Percentiles rank a stretch among this genome's conserved stretches.
These are phyloP conservation scores for Arachnomyces sp. DNA, from an alignment of 2,329 filamentous ascomycete species.

Conservation along the genomic window DNA sequence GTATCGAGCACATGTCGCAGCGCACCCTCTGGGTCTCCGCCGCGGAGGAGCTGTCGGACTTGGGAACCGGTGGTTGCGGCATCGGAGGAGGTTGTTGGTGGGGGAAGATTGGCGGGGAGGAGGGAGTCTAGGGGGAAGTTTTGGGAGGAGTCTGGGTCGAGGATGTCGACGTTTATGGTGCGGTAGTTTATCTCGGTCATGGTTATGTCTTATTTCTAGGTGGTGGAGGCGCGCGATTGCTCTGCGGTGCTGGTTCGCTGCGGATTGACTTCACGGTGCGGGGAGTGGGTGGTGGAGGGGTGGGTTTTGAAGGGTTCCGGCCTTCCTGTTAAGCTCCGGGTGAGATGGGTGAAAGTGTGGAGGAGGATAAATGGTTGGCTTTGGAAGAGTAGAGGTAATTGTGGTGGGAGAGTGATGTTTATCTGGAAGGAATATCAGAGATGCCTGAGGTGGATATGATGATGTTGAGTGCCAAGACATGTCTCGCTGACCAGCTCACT, in stretches of 20 bases:
- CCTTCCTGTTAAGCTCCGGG: slow-evolving; percentile 5
- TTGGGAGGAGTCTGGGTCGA: slow-evolving; percentile 79
- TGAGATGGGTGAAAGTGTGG: not conserved
- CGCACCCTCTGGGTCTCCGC: slow-evolving; percentile 81
- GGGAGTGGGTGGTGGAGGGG: not conserved
- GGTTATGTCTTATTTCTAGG: slow-evolving; percentile 11
- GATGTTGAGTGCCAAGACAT: too few species aligned
- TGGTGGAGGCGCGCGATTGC: not conserved
- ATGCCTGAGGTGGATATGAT: too few species aligned
- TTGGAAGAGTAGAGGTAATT: too few species aligned
- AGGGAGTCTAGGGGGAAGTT: slow-evolving; percentile 89
- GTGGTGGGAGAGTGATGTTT: too few species aligned
- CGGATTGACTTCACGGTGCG: not conserved
- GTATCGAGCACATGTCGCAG: slow-evolving; percentile 76
- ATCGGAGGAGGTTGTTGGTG: slow-evolving; percentile 68
- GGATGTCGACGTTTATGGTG: slow-evolving; percentile 88
- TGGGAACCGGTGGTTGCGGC: slow-evolving; percentile 71
- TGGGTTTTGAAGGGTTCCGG: not conserved
- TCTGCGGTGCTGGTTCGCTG: not conserved
- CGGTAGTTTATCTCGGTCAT: slow-evolving; percentile 58
- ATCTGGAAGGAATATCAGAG: too few species aligned
- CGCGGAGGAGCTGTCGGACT: slow-evolving; percentile 78
- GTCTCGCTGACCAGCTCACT: too few species aligned
- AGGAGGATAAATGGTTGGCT: too few species aligned
- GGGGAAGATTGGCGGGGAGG: slow-evolving; percentile 59